Evolutionary conservation across 2,329 filamentous ascomycete genomes (phyloP), one percentile per base, ranked within the genome.

Genomic region (Epichloe aotearoae): DNA sequence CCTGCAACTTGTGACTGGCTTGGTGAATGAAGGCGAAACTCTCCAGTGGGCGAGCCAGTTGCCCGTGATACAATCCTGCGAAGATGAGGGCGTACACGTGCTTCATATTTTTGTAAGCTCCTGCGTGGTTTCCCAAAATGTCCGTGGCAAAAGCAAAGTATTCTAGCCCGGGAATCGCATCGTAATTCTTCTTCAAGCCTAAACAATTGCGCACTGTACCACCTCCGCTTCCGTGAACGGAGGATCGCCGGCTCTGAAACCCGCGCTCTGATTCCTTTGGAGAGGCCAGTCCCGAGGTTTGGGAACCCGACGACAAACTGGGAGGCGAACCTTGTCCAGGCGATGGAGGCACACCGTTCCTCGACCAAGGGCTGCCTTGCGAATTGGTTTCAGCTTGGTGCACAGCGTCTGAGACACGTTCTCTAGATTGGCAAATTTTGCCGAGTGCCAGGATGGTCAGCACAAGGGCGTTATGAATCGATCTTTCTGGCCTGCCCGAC

Each of bases 141-240:
- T 93, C 85, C 1, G 84, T 84, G 2, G 89, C 91, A 54, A 86
- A 83, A 1, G 86, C 86, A 64, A 90, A 96, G 63, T 96, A 96
- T 33, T 89, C 85, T 52, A 97, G 71, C 0, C 93, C 93, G 0
- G 93, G 91, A 54, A 96, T 86, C 6, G 86, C 77, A 59, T 97
- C 89, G 47, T 93, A 75, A 61, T 95, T 95, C 58, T 69, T 69
- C 55, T 69, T 69, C 33, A 68, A 50, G 19, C 57, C 62, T 12
- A 58, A 61, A 4, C 64, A 64, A 10, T 56, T 50, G 19, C 65
- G 62, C 42, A 56, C 51, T 12, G 54, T 56, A 15, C 55, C 57
- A 15, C 30, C 33, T 20, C 36, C 47, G 12, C 52, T 43, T 2
- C 66, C 73, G 59, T 82, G 73, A 42, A 77, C 62, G 0, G 77